Conservation (phyloP, 129 eudicot genomes). For the sunflower (Helianthus annuus) region DNA sequence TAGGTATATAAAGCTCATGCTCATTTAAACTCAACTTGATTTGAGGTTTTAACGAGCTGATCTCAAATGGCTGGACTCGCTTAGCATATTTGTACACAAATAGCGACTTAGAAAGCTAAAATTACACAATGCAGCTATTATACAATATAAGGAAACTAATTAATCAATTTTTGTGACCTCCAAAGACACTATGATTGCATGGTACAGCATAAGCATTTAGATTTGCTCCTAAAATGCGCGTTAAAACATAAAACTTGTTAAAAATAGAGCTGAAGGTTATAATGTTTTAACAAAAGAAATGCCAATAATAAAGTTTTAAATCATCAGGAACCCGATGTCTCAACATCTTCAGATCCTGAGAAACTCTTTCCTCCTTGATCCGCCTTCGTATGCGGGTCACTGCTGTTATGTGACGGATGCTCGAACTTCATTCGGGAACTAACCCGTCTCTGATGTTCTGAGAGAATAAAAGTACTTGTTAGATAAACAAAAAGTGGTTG, state of each 20-base stretch:
- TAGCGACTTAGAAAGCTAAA: too few relatives aligned
- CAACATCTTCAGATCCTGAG: conserved; percentile 57
- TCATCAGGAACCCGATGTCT: conserved; percentile 33
- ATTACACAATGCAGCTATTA: background rate
- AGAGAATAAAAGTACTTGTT: background rate
- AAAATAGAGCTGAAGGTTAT: conserved; percentile 12
- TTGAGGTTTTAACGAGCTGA: too few relatives aligned
- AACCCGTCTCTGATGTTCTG: conserved; percentile 60
- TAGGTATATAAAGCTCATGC: too few relatives aligned
- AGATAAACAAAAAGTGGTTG: background rate
- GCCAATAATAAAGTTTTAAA: background rate
- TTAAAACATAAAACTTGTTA: background rate
- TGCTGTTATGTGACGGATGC: conserved; percentile 35
- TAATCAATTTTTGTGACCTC: background rate
- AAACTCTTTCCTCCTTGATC: conserved; percentile 54
- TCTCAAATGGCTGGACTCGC: too few relatives aligned
- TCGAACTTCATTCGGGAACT: conserved; percentile 50
- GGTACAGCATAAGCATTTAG: conserved; percentile 2
- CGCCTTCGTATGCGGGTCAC: conserved; percentile 39
- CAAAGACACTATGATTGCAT: background rate
- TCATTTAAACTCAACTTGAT: too few relatives aligned
- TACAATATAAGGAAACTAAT: background rate
- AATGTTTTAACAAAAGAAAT: background rate
- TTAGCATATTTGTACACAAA: background rate
- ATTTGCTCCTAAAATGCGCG: too few relatives aligned